Evolutionary conservation across 768 basidiomycete species (phyloP).

Genomic region (Collybiopsis luxurians): DNA sequence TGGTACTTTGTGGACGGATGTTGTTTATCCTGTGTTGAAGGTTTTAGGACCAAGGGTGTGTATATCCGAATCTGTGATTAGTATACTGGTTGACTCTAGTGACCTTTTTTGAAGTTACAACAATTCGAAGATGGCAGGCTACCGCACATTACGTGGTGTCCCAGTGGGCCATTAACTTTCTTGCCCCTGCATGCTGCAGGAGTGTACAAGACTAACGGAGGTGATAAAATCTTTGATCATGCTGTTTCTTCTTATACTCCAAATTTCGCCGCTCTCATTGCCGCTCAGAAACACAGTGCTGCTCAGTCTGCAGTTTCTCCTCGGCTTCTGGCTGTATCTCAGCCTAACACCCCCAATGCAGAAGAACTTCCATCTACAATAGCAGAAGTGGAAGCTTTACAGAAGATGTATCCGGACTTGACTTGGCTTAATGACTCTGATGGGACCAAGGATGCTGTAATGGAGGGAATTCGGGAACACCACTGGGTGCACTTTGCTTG

Average conservation of each 20-base stretch:
- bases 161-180: slow-evolving; percentile 4
- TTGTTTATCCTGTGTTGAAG: not conserved
- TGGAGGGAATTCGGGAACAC: slow-evolving; percentile 12
- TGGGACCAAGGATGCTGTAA: slow-evolving; percentile 14
- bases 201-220: not conserved
- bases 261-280: slow-evolving; percentile 10
- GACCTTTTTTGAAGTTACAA: not conserved
- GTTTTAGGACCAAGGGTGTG: not conserved
- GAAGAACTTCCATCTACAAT: not conserved
- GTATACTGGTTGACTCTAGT: not conserved
- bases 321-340: not conserved
- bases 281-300: not conserved
- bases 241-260: slow-evolving; percentile 17
- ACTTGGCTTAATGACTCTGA: slow-evolving; percentile 4
- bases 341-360: not conserved
- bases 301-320: not conserved
- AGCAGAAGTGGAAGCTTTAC: not conserved
- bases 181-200: slow-evolving; percentile 14
- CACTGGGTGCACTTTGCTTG: slow-evolving; percentile 32
- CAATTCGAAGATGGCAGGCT: not conserved
- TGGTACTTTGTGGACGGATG: not conserved
- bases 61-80: not conserved
- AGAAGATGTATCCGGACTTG: not conserved
- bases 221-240: not conserved
- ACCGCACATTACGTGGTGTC: slow-evolving; percentile 10